Conservation (phyloP, 441 rosid genomes). For the Monsonia emarginata region DNA sequence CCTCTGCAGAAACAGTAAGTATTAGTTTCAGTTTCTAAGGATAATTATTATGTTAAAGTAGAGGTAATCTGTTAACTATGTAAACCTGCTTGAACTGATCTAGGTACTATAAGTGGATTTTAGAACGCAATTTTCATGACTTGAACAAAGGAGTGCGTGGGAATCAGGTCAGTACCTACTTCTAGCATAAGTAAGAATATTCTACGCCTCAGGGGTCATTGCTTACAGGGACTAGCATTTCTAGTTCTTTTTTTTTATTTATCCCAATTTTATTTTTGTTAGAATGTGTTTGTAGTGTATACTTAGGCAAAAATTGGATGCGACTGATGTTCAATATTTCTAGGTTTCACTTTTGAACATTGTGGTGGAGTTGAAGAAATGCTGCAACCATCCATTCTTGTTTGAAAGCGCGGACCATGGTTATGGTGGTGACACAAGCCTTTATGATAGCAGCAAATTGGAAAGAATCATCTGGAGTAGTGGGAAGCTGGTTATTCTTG, state of each 20-base stretch:
- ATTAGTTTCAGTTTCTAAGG: conserved; percentile 13
- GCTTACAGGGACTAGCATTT: background rate
- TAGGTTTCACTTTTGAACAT: conserved; percentile 98
- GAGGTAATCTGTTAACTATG: background rate
- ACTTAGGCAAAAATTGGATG: conserved; percentile 16
- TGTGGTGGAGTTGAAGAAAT: conserved; percentile 98
- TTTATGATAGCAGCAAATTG: conserved; percentile 63
- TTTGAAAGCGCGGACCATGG: conserved; percentile 99
- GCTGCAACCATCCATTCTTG: conserved; percentile 98
- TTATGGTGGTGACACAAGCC: conserved; percentile 70
- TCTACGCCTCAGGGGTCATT: background rate
- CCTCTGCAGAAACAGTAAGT: conserved; percentile 98
- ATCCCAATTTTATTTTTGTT: background rate
- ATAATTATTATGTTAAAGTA: background rate
- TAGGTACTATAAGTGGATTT: conserved; percentile 98
- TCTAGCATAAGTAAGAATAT: conserved; percentile 10
- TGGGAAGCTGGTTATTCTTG: conserved; percentile 95
- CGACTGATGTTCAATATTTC: conserved; percentile 18
- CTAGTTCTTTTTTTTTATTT: background rate
- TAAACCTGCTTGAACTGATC: conserved; percentile 12
- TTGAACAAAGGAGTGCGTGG: conserved; percentile 99
- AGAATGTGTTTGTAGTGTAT: background rate
- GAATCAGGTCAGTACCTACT: conserved; percentile 59
- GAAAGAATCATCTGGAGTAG: conserved; percentile 92
- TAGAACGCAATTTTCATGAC: conserved; percentile 97